phyloP scores from a whole-genome alignment of 257 asterid genomes.

The Salvia hispanica region DNA sequence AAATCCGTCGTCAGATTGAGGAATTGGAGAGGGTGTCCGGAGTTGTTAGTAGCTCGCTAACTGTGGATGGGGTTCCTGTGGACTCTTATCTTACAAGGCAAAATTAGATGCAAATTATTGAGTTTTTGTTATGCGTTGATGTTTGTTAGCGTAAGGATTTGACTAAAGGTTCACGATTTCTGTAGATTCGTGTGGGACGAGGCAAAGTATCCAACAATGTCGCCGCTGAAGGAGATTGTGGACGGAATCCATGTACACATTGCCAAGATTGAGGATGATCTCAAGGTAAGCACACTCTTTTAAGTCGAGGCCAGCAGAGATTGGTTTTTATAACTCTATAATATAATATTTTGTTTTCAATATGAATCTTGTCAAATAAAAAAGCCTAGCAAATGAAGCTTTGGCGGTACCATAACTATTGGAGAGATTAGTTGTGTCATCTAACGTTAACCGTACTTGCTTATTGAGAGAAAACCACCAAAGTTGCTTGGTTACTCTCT shows the following conservation, averaged over 20 bases:
- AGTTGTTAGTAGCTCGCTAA: slow-evolving; percentile 74
- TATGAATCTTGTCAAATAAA: not conserved
- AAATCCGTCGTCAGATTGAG: slow-evolving; percentile 90
- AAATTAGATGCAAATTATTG: slow-evolving; percentile 10
- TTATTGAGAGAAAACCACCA: not conserved
- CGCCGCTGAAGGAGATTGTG: slow-evolving; percentile 77
- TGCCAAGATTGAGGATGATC: slow-evolving; percentile 87
- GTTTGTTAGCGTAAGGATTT: slow-evolving; percentile 12
- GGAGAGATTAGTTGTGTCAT: not conserved
- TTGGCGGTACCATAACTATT: not conserved
- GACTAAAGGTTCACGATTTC: slow-evolving; percentile 1
- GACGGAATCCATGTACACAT: slow-evolving; percentile 76
- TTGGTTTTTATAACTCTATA: not conserved
- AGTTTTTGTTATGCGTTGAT: not conserved
- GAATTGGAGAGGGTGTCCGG: slow-evolving; percentile 89
- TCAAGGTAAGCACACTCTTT: slow-evolving; percentile 52
- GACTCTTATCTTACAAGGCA: slow-evolving; percentile 92
- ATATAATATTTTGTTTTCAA: not conserved
- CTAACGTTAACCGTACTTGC: not conserved
- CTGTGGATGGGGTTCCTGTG: slow-evolving; percentile 96
- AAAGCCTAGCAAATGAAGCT: slow-evolving; percentile 2
- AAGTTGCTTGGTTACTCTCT: slow-evolving; percentile 6
- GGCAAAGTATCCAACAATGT: slow-evolving; percentile 85
- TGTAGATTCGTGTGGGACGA: slow-evolving; percentile 82
- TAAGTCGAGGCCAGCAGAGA: not conserved